phyloP scores from a whole-genome alignment of 2,329 filamentous ascomycete genomes.

The Massarina eburnea region DNA sequence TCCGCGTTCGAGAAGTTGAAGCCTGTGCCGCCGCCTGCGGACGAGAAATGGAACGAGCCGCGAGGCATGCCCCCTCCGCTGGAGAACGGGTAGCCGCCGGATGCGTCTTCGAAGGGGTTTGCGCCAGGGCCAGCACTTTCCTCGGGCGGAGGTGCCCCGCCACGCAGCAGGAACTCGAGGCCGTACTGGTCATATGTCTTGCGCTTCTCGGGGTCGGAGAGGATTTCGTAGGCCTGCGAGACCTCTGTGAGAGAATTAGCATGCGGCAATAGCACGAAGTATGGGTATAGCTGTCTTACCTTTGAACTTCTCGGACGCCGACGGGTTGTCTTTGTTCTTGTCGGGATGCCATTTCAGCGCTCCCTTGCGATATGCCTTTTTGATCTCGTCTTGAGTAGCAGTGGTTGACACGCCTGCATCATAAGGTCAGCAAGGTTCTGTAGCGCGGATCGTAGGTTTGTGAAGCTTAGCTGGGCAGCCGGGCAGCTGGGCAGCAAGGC shows the following conservation, averaged over 20 bases:
- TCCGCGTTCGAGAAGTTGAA: slow-evolving; percentile 85
- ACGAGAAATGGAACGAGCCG: slow-evolving; percentile 67
- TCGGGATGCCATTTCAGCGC: slow-evolving; percentile 94
- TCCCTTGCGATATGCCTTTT: slow-evolving; percentile 90
- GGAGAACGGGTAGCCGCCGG: slow-evolving; percentile 56
- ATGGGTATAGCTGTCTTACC: slow-evolving; percentile 42
- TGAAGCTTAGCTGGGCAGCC: slow-evolving; percentile 2
- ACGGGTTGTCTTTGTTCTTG: slow-evolving; percentile 92
- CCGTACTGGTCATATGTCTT: slow-evolving; percentile 94
- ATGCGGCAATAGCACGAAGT: neutral
- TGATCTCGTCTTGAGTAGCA: slow-evolving; percentile 90
- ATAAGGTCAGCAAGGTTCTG: slow-evolving; percentile 19
- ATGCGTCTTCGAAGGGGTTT: slow-evolving; percentile 50
- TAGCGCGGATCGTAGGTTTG: slow-evolving; percentile 7
- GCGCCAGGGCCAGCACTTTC: slow-evolving; percentile 35
- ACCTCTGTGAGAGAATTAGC: slow-evolving; percentile 61
- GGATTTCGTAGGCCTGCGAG: slow-evolving; percentile 96
- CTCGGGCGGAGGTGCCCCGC: slow-evolving; percentile 68
- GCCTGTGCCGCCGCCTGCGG: slow-evolving; percentile 59
- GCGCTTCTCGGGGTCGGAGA: slow-evolving; percentile 95
- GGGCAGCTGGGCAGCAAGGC: slow-evolving; percentile 11
- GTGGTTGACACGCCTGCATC: slow-evolving; percentile 66
- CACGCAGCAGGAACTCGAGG: slow-evolving; percentile 86
- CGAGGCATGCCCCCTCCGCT: slow-evolving; percentile 61
- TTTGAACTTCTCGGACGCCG: slow-evolving; percentile 92